Evolutionary conservation across 192 early-diverging fungal species (phyloP), one percentile per base, ranked within the genome.

Genomic region (Coemansia sp.): DNA sequence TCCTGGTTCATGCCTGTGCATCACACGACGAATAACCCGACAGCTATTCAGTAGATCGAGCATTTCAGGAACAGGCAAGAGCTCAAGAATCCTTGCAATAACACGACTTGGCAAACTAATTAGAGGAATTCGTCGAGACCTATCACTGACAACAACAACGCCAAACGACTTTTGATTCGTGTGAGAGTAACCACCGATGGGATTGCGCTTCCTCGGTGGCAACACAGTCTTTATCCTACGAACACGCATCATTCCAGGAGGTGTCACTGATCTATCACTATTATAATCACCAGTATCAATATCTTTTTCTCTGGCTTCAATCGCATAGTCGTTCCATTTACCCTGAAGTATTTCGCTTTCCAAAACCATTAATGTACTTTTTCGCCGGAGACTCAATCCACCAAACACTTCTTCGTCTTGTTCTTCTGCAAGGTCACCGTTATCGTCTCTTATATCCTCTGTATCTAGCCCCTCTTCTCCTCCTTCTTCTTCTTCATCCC

Each of bases 301-400:
- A 22, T 35, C 60, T 4, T 45, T 33, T 32, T 51, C 57, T 20
- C n/a, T 20, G 3, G 15, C 51, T 7, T 22, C 18, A 54, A 66
- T 34, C 64, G 33, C 61, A 37, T 22, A 73, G 7, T 37, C 52
- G 61, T 68, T 74, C 69, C 72, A 83, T 53, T 52, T 39, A 5
- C 80, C 80, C 1, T 20, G 9, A 34, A 83, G 63, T 17, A 83
- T 75, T 7, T 83, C 80, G 18, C 51, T 51, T 59, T 83, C 80
- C 12, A 65, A 65, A 3, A 83, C 80, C 5, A 77, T 39, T 52
- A 67, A 15, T 34, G 71, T 67, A n/a, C 18, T 18, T 18, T 34
- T 36, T 41, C 18, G 34, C 67, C 52, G 45, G 33, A 51, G 18
- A 15, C 7, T 41, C 56, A 9, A 28, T 12, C 62, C 58, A n/a